Evolutionary conservation across 2,329 filamentous ascomycete genomes (phyloP).

Genomic region (Fusarium kyushuense): DNA sequence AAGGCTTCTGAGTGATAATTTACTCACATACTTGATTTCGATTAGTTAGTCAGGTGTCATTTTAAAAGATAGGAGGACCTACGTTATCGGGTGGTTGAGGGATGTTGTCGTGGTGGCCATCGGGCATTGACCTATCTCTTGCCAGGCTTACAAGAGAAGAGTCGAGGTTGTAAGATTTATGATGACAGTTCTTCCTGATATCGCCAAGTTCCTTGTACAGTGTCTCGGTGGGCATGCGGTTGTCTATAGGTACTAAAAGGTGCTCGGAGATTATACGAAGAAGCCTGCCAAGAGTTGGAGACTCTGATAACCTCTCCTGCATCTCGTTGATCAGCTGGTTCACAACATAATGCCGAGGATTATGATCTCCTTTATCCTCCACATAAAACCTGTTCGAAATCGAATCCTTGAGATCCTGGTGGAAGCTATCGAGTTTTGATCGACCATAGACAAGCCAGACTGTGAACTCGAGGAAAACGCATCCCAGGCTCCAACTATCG

Average conservation of each 20-base stretch:
- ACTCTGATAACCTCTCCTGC: not conserved
- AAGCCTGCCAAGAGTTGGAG: not conserved
- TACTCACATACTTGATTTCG: not conserved
- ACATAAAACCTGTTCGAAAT: not conserved
- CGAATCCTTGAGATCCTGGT: not conserved
- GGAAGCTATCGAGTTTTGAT: not conserved
- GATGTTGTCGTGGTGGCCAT: not conserved
- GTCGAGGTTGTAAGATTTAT: too few relatives aligned
- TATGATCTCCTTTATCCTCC: not conserved
- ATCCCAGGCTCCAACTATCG: slow-evolving; percentile 7
- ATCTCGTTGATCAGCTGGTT: not conserved
- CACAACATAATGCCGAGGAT: not conserved
- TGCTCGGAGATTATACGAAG: not conserved
- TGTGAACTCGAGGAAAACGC: slow-evolving; percentile 7
- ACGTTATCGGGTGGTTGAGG: not conserved
- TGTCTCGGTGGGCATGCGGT: not conserved
- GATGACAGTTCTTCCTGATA: not conserved
- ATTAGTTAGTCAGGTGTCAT: not conserved
- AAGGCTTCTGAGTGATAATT: not conserved
- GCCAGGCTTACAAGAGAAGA: not conserved
- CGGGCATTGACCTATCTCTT: not conserved
- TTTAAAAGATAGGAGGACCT: not conserved
- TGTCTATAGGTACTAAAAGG: not conserved
- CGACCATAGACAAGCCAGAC: slow-evolving; percentile 3
- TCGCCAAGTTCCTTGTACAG: not conserved